These are phyloP conservation scores for Amauroascus verrucosus DNA, from an alignment of 2,329 filamentous ascomycete genomes.

Conservation along the genomic window DNA sequence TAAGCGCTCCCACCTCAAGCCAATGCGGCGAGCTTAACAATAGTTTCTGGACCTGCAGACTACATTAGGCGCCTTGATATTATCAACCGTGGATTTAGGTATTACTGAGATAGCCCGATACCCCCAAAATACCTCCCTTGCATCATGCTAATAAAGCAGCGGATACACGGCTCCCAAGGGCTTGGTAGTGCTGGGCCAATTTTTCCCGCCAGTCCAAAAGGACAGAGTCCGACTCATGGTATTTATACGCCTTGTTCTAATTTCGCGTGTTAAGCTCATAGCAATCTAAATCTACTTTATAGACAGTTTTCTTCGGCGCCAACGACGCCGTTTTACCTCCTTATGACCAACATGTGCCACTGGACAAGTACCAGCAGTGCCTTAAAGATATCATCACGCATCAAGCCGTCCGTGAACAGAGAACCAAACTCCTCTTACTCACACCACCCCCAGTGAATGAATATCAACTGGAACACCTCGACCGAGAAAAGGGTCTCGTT, in stretches of 20 bases:
- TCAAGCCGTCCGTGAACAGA: constrained; percentile 57
- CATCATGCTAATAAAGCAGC: too few species aligned
- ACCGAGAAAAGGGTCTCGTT: constrained; percentile 21
- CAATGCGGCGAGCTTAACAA: not conserved
- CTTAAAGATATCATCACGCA: constrained; percentile 62
- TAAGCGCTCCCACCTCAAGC: not conserved
- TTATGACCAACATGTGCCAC: constrained; percentile 63
- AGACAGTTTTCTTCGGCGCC: constrained; percentile 76
- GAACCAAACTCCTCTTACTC: constrained; percentile 63
- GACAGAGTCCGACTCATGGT: constrained; percentile 40
- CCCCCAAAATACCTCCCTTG: not conserved
- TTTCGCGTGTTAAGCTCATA: not conserved
- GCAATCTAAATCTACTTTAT: not conserved
- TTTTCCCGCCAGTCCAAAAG: constrained; percentile 57
- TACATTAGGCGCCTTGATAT: constrained; percentile 73
- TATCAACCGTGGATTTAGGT: constrained; percentile 73
- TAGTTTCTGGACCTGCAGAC: constrained; percentile 38
- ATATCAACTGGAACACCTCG: constrained; percentile 45
- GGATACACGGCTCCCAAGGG: constrained; percentile 77
- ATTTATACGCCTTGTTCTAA: constrained; percentile 2
- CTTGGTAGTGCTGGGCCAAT: constrained; percentile 55
- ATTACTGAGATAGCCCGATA: constrained; percentile 6
- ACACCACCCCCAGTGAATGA: constrained; percentile 75
- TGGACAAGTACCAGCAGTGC: constrained; percentile 66
- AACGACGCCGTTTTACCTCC: constrained; percentile 71